A percentile compares a stretch with the other conserved stretches of the same genome.
Conservation (phyloP, 208 protist genomes). For the Leishmania braziliensis region DNA sequence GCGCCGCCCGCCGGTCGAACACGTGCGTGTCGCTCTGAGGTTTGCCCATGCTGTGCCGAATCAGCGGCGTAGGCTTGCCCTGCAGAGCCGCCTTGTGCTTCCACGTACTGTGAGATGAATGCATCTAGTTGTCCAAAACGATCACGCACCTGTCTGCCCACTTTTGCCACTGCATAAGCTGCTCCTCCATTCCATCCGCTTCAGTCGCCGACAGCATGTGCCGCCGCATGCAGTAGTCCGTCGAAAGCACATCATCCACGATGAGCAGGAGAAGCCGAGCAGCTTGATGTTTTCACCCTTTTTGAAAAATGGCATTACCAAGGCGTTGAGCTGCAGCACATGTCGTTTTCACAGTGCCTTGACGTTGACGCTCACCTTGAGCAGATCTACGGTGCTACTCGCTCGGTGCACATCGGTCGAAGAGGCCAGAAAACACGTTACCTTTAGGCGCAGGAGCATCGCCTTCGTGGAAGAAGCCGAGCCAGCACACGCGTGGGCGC, state of each 20-base stretch:
- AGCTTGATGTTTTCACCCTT: slow-evolving; percentile 20
- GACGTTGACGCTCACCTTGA: slow-evolving; percentile 44
- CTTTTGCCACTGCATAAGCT: slow-evolving; percentile 31
- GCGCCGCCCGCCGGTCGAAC: neutral
- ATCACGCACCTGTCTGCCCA: slow-evolving; percentile 38
- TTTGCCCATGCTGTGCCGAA: slow-evolving; percentile 21
- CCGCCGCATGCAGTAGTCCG: slow-evolving; percentile 44
- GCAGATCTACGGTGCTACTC: slow-evolving; percentile 36
- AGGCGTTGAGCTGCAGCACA: slow-evolving; percentile 20
- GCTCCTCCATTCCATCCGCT: slow-evolving; percentile 31
- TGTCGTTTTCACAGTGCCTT: slow-evolving; percentile 41
- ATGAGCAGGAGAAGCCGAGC: slow-evolving; percentile 40
- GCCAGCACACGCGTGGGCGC: neutral
- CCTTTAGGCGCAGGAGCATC: slow-evolving; percentile 35
- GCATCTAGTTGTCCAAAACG: slow-evolving; percentile 12
- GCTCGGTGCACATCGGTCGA: slow-evolving; percentile 36
- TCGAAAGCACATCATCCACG: slow-evolving; percentile 53
- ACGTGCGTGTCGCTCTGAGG: neutral
- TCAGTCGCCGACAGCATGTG: slow-evolving; percentile 31
- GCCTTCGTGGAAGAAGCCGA: slow-evolving; percentile 4
- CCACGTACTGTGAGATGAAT: slow-evolving; percentile 21
- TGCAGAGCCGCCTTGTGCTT: slow-evolving; percentile 44
- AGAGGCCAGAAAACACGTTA: slow-evolving; percentile 50
- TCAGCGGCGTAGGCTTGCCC: slow-evolving; percentile 36
- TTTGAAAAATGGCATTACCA: slow-evolving; percentile 13